These are phyloP conservation scores for Krasilnikovozyma curviuscula DNA, from an alignment of 768 basidiomycete genomes.

Conservation along the genomic window DNA sequence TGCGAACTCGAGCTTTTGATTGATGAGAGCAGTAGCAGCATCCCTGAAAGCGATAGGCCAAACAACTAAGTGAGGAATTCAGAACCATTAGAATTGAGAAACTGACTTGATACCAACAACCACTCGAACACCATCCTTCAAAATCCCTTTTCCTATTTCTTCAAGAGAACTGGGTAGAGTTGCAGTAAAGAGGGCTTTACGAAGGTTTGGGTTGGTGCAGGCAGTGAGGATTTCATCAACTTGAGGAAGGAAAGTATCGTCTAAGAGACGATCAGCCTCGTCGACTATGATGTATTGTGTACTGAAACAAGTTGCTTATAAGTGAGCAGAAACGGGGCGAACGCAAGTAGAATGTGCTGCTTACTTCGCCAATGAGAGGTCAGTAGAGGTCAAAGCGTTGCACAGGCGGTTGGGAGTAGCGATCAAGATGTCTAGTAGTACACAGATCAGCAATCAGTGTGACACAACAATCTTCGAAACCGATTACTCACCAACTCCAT, in stretches of 20 bases:
- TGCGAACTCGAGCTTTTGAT: conserved; percentile 75
- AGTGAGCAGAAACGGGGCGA: background rate
- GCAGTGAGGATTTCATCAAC: conserved; percentile 67
- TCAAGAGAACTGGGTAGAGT: conserved; percentile 80
- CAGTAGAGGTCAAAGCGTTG: conserved; percentile 45
- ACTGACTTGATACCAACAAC: conserved; percentile 92
- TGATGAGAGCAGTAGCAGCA: conserved; percentile 75
- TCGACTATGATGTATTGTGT: conserved; percentile 67
- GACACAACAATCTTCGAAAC: background rate
- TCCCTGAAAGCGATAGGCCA: conserved; percentile 38
- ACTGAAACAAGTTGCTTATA: conserved; percentile 16
- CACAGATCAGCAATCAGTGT: background rate
- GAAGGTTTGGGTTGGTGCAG: conserved; percentile 47
- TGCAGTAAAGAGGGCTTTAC: conserved; percentile 84
- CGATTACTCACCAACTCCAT: conserved; percentile 3
- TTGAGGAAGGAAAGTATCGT: conserved; percentile 71
- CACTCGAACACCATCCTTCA: conserved; percentile 68
- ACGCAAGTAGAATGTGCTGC: background rate
- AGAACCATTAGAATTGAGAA: background rate
- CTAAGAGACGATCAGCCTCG: conserved; percentile 79
- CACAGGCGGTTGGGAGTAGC: conserved; percentile 82
- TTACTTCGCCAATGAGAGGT: conserved; percentile 16
- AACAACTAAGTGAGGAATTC: background rate
- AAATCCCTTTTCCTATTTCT: conserved; percentile 64
- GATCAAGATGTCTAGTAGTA: conserved; percentile 56